Evolutionary conservation across 805 yeast genomes (phyloP), one percentile per base, ranked within the genome.

Genomic region (Yamadazyma kitorensis): DNA sequence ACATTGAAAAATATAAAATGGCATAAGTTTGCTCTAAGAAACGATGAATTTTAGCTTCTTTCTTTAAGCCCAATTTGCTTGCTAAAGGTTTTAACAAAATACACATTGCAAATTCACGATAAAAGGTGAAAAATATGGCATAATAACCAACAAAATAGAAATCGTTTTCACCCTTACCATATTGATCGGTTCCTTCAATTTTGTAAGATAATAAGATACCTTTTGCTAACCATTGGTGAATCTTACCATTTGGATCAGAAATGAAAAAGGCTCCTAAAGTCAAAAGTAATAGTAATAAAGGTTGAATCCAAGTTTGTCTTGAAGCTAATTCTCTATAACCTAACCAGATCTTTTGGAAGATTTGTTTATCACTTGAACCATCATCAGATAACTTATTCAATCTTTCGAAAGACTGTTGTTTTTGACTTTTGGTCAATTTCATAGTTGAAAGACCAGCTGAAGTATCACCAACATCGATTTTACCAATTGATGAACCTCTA

Each of bases 11-110:
- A 62, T 93, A 93, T 40, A 86, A 56, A 48, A 87, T 72, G 2
- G 91, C 76, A 55, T 91, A 93, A 6, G 88, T 73, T 66, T 93
- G 99, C 60, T 93, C 99, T 81, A 86, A 78, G 61, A 91, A 88
- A 57, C 99, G 76, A 41, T 74, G 76, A 27, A 78, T 57, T 58
- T 86, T 89, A 14, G 69, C 68, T 39, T 69, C 72, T 35, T 62
- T 63, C 24, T 45, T 65, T 24, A 86, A 52, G 1, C 86, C 86
- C 27, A 57, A 65, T 22, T 40, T 36, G 7, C 20, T 24, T 2
- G 96, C 91, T 22, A 86, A 41, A 6, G 98, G 98, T 48, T 70
- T 71, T 39, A 93, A 74, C 1, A 87, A 50, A 21, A 76, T 68
- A 56, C 88, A 89, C 98, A 93, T 88, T 45, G 78, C 53, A 54